A percentile compares a stretch with the other conserved stretches of the same genome.
Evolutionary conservation across 2,329 filamentous ascomycete genomes (phyloP).

Genomic region (Cladosporium sp.): DNA sequence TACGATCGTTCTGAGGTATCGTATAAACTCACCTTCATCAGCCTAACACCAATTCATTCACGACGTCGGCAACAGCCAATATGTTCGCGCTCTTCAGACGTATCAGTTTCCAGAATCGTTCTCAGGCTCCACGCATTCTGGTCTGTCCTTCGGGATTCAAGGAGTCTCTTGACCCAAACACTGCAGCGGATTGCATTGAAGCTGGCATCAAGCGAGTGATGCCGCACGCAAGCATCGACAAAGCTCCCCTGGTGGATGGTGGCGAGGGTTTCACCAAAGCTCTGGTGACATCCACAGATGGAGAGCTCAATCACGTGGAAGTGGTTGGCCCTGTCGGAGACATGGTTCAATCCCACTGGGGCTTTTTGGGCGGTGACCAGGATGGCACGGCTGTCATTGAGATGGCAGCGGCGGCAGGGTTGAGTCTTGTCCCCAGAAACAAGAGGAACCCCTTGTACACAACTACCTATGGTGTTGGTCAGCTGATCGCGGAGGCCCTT

Average conservation of each 20-base stretch:
- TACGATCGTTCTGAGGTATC: not conserved
- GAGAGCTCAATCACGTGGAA: slow-evolving; percentile 31
- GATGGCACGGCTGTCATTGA: slow-evolving; percentile 44
- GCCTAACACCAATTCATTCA: not conserved
- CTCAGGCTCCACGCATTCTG: slow-evolving; percentile 35
- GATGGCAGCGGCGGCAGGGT: slow-evolving; percentile 49
- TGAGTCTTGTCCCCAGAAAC: slow-evolving; percentile 43
- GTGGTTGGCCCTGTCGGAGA: slow-evolving; percentile 43
- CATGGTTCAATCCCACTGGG: slow-evolving; percentile 41
- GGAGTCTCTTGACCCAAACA: slow-evolving; percentile 44
- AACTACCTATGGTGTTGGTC: slow-evolving; percentile 48
- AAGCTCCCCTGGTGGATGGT: slow-evolving; percentile 48
- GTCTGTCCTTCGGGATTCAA: slow-evolving; percentile 51
- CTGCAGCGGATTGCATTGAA: slow-evolving; percentile 48
- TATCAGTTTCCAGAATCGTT: slow-evolving; percentile 9
- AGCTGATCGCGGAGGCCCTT: slow-evolving; percentile 43
- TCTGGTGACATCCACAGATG: slow-evolving; percentile 40
- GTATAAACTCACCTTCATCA: too few relatives aligned
- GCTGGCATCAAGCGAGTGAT: slow-evolving; percentile 41
- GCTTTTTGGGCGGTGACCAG: slow-evolving; percentile 34
- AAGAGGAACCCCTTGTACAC: slow-evolving; percentile 43
- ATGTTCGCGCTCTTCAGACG: slow-evolving; percentile 8
- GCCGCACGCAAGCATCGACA: slow-evolving; percentile 38
- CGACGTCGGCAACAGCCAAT: not conserved
- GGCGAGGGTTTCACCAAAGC: slow-evolving; percentile 48